Evolutionary conservation across 805 yeast genomes (phyloP).

Genomic region (Pichia paraexigua): DNA sequence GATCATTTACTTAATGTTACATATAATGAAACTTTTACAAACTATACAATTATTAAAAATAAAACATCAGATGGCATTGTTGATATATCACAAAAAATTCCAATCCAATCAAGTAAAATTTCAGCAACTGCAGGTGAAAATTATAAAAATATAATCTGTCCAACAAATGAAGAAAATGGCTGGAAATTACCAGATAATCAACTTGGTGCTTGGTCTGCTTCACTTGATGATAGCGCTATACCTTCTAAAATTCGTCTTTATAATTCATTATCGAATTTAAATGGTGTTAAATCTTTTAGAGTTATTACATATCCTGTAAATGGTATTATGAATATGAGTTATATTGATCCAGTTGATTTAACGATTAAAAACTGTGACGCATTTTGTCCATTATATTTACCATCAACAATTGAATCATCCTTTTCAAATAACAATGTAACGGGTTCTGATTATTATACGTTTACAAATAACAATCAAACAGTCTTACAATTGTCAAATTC

Average conservation of each 20-base stretch:
- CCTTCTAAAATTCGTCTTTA: slow-evolving; percentile 73
- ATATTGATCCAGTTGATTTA: slow-evolving; percentile 65
- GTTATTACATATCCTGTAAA: slow-evolving; percentile 68
- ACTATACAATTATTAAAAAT: slow-evolving; percentile 17
- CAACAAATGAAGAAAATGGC: slow-evolving; percentile 27
- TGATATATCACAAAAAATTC: slow-evolving; percentile 36
- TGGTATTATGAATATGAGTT: slow-evolving; percentile 88
- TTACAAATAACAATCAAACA: slow-evolving; percentile 14
- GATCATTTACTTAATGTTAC: slow-evolving; percentile 29
- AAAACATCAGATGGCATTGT: slow-evolving; percentile 16
- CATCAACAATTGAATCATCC: slow-evolving; percentile 27
- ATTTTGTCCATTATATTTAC: slow-evolving; percentile 63
- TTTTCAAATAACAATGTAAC: slow-evolving; percentile 1
- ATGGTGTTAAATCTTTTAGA: slow-evolving; percentile 57
- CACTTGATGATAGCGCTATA: slow-evolving; percentile 43
- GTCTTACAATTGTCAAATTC: slow-evolving; percentile 18
- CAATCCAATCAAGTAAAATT: slow-evolving; percentile 3
- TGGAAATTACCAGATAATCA: slow-evolving; percentile 47
- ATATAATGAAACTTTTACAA: slow-evolving; percentile 18
- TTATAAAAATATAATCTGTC: slow-evolving; percentile 46
- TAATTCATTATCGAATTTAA: slow-evolving; percentile 40
- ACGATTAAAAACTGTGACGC: slow-evolving; percentile 68
- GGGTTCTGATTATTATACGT: slow-evolving; percentile 8
- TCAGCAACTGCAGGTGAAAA: slow-evolving; percentile 21
- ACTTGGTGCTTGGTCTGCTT: slow-evolving; percentile 61